Evolutionary conservation across 371 early-diverging fungal species (phyloP), one percentile per base, ranked within the genome.

Genomic region (Nematocida minor): DNA sequence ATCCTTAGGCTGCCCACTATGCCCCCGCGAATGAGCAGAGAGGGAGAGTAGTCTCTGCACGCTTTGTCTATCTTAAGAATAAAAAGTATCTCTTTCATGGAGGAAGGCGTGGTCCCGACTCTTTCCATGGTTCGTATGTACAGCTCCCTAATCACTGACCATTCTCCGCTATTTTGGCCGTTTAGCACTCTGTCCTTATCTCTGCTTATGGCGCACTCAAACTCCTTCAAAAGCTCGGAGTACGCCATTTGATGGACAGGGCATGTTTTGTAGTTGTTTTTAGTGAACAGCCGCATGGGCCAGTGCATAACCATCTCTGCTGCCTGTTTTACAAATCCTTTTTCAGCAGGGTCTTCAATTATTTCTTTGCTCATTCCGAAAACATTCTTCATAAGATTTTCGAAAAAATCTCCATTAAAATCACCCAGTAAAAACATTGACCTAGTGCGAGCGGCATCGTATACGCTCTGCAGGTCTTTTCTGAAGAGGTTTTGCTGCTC

Each of bases 91-190:
- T 74, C 66, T 29, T 66, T 38, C n/a, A 64, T 22, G 2, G 48
- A 27, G 0, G 29, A 22, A 25, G 60, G 60, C 14, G 27, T 27
- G 4, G 16, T 18, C 34, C 41, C 44, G 7, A 18, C 41, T 6
- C 34, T n/a, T 6, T 16, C 16, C 6, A 74, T 79, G 29, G 47
- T 27, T 25, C 66, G 60, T 6, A 16, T 54, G 77, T 74, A 64
- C 36, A 74, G 64, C 66, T 74, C 77, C 29, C 63, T 31, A 29
- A 60, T 46, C 34, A 74, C 27, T 0, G 63, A 2, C 77, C 77
- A 74, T 1, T 18, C 66, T 6, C 40, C 62, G 18, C 53, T 48
- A 32, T 64, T 20, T 36, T 71, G 47, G 2, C 18, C 34, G 0
- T 7, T 47, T n/a, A 32, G 18, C 6, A 27, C 48, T 34, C 32